These are phyloP conservation scores for Aspergillus sergii DNA, from an alignment of 2,329 filamentous ascomycete genomes.

Conservation along the genomic window DNA sequence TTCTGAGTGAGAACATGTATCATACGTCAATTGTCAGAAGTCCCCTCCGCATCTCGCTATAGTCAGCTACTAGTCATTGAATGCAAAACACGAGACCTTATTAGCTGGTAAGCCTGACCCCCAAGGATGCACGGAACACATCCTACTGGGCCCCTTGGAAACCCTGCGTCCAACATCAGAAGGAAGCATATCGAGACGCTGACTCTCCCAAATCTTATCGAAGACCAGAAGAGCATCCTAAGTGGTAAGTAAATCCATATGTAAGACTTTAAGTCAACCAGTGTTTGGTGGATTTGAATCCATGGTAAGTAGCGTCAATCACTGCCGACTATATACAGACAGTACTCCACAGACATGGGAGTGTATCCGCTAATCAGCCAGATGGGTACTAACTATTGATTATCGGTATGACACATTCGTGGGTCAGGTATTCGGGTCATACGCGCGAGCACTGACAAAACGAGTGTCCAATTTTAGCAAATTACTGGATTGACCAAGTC, in stretches of 20 bases:
- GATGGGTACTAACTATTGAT: background rate
- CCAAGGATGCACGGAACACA: background rate
- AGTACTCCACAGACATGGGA: background rate
- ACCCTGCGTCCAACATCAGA: background rate
- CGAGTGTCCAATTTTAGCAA: background rate
- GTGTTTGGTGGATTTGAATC: background rate
- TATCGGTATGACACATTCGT: background rate
- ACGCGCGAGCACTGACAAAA: conserved; percentile 2
- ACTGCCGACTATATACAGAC: background rate
- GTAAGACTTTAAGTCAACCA: background rate
- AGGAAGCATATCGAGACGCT: background rate
- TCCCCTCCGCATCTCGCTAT: background rate
- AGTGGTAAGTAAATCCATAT: background rate
- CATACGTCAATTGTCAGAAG: background rate
- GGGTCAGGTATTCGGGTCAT: background rate
- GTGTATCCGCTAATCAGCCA: background rate
- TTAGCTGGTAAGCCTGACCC: background rate
- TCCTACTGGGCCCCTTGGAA: background rate
- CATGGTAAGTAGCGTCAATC: background rate
- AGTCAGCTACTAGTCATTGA: background rate
- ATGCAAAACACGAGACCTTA: background rate
- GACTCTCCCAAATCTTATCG: background rate
- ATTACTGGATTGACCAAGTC: background rate
- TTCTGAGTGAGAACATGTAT: background rate
- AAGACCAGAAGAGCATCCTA: background rate